Conservation (phyloP, 805 yeast species). For the Yamadazyma philogaea region DNA sequence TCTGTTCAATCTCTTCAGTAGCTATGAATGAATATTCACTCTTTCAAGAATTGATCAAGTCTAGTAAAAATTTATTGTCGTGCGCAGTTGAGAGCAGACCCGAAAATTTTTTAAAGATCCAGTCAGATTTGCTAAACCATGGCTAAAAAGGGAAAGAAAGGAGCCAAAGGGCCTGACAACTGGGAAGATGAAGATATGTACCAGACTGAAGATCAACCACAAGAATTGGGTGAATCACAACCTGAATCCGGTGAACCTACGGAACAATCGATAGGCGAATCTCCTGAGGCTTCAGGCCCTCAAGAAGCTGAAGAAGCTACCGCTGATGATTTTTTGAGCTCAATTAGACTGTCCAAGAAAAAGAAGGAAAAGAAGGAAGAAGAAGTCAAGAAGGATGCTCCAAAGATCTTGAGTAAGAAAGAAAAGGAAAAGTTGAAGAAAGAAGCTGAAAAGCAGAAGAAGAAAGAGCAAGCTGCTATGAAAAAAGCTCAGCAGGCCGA, state of each 20-base stretch:
- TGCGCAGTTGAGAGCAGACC: conserved; percentile 6
- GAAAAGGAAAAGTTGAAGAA: conserved; percentile 95
- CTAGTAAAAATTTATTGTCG: conserved; percentile 2
- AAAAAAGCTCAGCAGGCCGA: conserved; percentile 71
- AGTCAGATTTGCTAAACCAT: conserved; percentile 23
- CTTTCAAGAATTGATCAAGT: background rate
- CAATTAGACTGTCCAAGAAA: conserved; percentile 77
- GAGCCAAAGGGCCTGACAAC: conserved; percentile 60
- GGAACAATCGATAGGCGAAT: conserved; percentile 27
- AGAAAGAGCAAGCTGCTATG: conserved; percentile 84
- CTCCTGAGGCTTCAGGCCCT: conserved; percentile 30
- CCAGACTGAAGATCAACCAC: conserved; percentile 7
- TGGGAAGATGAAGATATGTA: conserved; percentile 66
- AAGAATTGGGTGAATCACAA: background rate
- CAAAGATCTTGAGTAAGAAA: conserved; percentile 83
- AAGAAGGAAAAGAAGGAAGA: conserved; percentile 59
- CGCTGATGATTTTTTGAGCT: conserved; percentile 63
- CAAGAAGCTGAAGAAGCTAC: conserved; percentile 18
- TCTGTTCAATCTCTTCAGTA: background rate
- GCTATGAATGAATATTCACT: background rate
- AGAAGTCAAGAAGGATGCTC: conserved; percentile 53
- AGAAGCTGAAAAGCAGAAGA: conserved; percentile 83
- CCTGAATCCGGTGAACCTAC: conserved; percentile 12
- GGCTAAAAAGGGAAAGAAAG: conserved; percentile 61
- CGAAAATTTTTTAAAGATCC: conserved; percentile 4